Base-by-base conservation (phyloP, 148 eudicot genomes). In the Cornus suecica region DNA sequence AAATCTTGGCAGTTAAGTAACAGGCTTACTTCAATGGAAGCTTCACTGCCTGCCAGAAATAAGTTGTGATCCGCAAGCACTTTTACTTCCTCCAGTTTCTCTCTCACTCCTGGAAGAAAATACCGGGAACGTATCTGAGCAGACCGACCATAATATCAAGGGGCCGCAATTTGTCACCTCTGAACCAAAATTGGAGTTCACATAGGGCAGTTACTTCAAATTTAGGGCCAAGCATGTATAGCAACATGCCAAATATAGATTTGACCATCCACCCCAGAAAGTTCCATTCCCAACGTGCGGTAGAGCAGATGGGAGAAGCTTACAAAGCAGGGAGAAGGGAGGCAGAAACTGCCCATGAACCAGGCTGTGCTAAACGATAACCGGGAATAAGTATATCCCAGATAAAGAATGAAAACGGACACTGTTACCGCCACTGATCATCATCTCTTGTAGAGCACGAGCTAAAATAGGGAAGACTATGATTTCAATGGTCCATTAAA, bases 401-500 rank as follows among this genome's bases (percentile, higher is more conserved):
- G 60, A 13, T 22, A 62, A n/a, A 23, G 65, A 69, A 60, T 22
- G 58, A 27, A 25, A 76, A 37, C 42, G 70, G 66, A 70, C n/a
- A 56, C 16, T n/a, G 25, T 51, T 32, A 27, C 67, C 41, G 67
- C 58, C 27, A 28, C 61, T 25, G 26, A 22, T 56, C 34, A 51
- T 60, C 62, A 51, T 60, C 62, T 68, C 28, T 77, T 29, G 15
- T 74, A 70, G 51, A 64, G 28, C 41, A 56, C 67, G 76, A 68
- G 66, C 0, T 20, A 34, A 29, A 5, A 58, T 34, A 26, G 52
- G 7, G 34, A 52, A 29, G 20, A 52, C 28, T 70, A 58, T 27
- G 15, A 72, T 69, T 52, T 89, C 79, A 91, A 76, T 84, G 91
- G 32, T 93, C 96, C 92, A 95, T 95, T 78, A 95, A 83, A 74